Evolutionary conservation across 1,284 basidiomycete species (phyloP).

Genomic region (Trichosporon sp.): DNA sequence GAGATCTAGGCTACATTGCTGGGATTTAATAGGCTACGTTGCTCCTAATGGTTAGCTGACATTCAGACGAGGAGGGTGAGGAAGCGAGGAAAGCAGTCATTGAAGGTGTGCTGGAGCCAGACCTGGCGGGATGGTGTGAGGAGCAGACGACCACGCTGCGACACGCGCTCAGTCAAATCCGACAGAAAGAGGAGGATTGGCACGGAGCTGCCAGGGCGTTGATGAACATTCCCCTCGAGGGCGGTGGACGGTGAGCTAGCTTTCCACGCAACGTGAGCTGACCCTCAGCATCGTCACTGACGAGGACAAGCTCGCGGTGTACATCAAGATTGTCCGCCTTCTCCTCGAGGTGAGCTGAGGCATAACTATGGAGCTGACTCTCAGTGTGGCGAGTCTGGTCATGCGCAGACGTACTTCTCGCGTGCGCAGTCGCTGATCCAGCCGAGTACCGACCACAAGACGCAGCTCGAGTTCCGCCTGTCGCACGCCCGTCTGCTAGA

Average conservation of each 20-base stretch:
- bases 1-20: too few species aligned
- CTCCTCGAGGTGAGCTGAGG: slow-evolving; percentile 72
- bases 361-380: slow-evolving; percentile 7
- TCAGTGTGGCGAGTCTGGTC: slow-evolving; percentile 55
- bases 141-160: slow-evolving; percentile 86
- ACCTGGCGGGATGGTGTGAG: slow-evolving; percentile 65
- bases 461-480: slow-evolving; percentile 73
- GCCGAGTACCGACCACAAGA: slow-evolving; percentile 68
- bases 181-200: slow-evolving; percentile 91
- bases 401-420: slow-evolving; percentile 94
- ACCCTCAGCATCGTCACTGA: slow-evolving; percentile 64
- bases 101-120: slow-evolving; percentile 49
- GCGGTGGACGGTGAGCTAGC: slow-evolving; percentile 67
- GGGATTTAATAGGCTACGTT: too few species aligned
- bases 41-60: too few species aligned
- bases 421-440: slow-evolving; percentile 87
- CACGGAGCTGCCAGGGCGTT: slow-evolving; percentile 82
- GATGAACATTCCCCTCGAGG: slow-evolving; percentile 84
- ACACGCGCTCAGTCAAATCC: slow-evolving; percentile 77
- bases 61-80: slow-evolving; percentile 15
- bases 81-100: slow-evolving; percentile 37
- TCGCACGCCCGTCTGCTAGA: slow-evolving; percentile 87
- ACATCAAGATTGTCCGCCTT: slow-evolving; percentile 89
- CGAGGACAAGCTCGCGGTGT: slow-evolving; percentile 80
- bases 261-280: not conserved